Conservation (phyloP, 176 grass and related monocot species). For the Saccharum spontaneum region DNA sequence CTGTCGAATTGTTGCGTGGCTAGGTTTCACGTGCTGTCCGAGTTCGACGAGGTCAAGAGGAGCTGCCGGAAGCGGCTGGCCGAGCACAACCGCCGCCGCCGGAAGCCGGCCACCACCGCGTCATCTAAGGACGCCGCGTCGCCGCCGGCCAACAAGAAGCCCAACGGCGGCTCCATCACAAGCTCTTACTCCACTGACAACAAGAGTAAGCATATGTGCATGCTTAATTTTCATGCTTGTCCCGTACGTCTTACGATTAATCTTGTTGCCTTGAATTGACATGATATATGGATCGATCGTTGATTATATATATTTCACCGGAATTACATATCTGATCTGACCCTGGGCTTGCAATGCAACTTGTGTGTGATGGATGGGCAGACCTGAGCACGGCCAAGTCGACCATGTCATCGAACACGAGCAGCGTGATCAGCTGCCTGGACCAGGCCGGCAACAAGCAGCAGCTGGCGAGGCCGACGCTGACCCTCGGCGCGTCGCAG, state of each 20-base stretch:
- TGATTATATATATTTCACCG: too few relatives aligned
- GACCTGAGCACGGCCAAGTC: constrained; percentile 34
- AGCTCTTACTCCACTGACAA: constrained; percentile 41
- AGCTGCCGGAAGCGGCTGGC: constrained; percentile 77
- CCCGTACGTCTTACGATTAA: background rate
- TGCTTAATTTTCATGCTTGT: background rate
- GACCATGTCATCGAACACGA: constrained; percentile 52
- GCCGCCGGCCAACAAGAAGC: constrained; percentile 28
- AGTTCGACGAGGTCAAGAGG: constrained; percentile 77
- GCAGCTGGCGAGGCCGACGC: constrained; percentile 37
- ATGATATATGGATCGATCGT: background rate
- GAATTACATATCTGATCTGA: background rate
- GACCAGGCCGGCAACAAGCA: constrained; percentile 34
- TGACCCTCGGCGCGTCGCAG: constrained; percentile 42
- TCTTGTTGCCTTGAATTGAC: background rate
- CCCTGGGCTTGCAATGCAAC: background rate
- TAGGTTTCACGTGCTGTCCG: constrained; percentile 72
- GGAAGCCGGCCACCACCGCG: constrained; percentile 45
- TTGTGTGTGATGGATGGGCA: background rate
- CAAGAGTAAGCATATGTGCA: constrained; percentile 11
- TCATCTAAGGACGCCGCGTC: constrained; percentile 29
- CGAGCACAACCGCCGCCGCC: constrained; percentile 81
- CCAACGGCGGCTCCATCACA: constrained; percentile 14
- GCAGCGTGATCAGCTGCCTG: constrained; percentile 55
- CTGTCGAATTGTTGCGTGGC: background rate